Base-by-base conservation (phyloP, 148 eudicot genomes). In the Pharnaceum exiguum region DNA sequence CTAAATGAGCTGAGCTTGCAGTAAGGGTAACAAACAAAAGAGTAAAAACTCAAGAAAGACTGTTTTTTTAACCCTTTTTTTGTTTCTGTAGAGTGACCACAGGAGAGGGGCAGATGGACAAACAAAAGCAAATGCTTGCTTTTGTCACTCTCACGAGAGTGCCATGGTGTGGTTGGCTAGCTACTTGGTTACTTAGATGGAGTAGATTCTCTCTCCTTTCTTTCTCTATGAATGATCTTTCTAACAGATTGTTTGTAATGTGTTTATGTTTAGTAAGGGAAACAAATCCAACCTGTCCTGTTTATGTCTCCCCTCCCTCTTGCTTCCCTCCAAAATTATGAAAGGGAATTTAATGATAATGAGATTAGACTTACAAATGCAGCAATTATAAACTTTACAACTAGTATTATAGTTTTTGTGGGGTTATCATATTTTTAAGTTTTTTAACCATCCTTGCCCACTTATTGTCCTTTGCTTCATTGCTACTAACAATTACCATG, bases 91-190 rank as follows among this genome's bases (percentile, higher is more conserved):
- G 56, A 53, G 57, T 50, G 68, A 63, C 59, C 62, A 70, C 52
- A 19, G 21, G 47, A n/a, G 27, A 40, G 51, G 66, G 68, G 68
- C 59, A 57, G 33, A 51, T 37, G 59, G 56, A 57, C 56, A 50
- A 7, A 7, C 38, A 35, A 7, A 35, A 35, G 29, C 11, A 23
- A 22, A 23, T 18, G 27, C n/a, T 56, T 67, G 71, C 75, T 75
- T 75, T 75, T 75, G 79, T 75, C 71, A 75, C 68, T 66, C 59
- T 75, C 79, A 71, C 79, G 79, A 45, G 79, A 75, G 57, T 70
- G 68, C 71, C 71, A 70, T 62, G 71, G 78, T 69, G 40, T 52
- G 65, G 70, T 69, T 9, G 51, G 55, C 29, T 63, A 38, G 43
- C 54, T 26, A 32, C 55, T 63, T 60, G 32, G 55, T 54, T 47